phyloP scores from a whole-genome alignment of 83 land plant genomes.

The Diphasiastrum complanatum region DNA sequence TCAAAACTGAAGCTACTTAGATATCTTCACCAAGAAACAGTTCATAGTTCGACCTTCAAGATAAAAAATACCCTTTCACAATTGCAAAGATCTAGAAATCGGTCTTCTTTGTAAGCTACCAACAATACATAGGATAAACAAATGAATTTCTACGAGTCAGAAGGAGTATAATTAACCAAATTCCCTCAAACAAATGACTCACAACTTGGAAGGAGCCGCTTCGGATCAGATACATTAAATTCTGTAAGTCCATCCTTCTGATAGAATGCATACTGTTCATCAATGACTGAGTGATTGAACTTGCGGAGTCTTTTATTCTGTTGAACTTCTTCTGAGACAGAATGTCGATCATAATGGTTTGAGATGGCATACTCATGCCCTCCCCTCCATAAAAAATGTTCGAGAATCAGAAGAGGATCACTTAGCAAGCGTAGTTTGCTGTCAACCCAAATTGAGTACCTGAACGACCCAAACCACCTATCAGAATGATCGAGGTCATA shows the following conservation, averaged over 20 bases:
- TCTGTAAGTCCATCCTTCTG: constrained; percentile 79
- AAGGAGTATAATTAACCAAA: too few species aligned
- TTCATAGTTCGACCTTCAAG: too few species aligned
- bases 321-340: constrained; percentile 96
- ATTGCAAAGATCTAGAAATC: too few species aligned
- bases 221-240: constrained; percentile 68
- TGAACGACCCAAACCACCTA: too few species aligned
- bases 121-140: too few species aligned
- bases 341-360: constrained; percentile 93
- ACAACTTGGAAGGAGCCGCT: constrained; percentile 79
- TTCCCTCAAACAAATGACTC: too few species aligned
- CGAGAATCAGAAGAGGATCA: constrained; percentile 83
- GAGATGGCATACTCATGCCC: constrained; percentile 89
- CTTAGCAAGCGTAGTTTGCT: constrained; percentile 77
- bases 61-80: too few species aligned
- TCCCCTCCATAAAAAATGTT: constrained; percentile 76
- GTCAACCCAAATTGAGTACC: constrained; percentile 97
- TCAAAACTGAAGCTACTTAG: too few species aligned
- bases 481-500: too few species aligned
- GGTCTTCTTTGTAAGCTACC: too few species aligned
- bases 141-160: too few species aligned
- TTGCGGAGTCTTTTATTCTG: constrained; percentile 93
- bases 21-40: too few species aligned
- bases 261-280: constrained; percentile 79
- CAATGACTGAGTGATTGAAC: constrained; percentile 82